phyloP scores from a whole-genome alignment of 2,329 filamentous ascomycete species.

The Aspergillus melleus region DNA sequence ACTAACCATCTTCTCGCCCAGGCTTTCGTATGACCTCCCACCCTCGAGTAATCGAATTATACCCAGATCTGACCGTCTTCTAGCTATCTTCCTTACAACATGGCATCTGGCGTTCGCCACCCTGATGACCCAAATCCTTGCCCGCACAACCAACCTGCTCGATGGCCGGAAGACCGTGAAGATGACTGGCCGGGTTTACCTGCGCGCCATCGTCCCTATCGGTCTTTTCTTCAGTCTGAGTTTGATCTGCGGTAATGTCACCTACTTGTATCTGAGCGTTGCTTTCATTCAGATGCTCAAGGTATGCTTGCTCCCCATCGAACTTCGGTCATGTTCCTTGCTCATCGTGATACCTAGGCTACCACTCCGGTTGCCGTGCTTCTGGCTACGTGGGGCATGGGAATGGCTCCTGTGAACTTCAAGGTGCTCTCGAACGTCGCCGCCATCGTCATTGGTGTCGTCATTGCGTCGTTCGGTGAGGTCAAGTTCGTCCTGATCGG shows the following conservation, averaged over 20 bases:
- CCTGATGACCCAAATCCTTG: conserved; percentile 89
- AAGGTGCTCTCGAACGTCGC: conserved; percentile 91
- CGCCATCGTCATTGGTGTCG: conserved; percentile 88
- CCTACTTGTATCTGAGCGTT: conserved; percentile 90
- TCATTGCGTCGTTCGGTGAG: conserved; percentile 93
- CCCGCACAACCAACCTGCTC: conserved; percentile 82
- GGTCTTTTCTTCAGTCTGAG: conserved; percentile 93
- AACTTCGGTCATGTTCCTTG: not conserved
- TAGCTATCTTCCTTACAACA: conserved; percentile 73
- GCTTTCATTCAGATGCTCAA: conserved; percentile 99
- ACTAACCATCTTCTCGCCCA: conserved; percentile 18
- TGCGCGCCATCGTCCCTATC: conserved; percentile 90
- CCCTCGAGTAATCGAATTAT: not conserved
- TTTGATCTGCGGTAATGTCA: conserved; percentile 93
- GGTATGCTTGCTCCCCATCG: conserved; percentile 51
- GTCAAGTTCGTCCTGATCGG: conserved; percentile 76
- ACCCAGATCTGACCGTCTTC: conserved; percentile 5
- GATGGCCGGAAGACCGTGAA: conserved; percentile 95
- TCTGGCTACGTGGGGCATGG: conserved; percentile 82
- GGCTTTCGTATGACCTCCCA: conserved; percentile 46
- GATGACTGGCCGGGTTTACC: conserved; percentile 92
- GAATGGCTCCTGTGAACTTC: conserved; percentile 78
- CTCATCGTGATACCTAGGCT: conserved; percentile 57
- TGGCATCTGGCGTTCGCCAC: conserved; percentile 95
- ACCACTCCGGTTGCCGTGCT: conserved; percentile 94